Percentiles rank a stretch among this genome's conserved stretches.
Conservation (phyloP, 169 alveolate genomes). For the Plasmodium knowlesi region DNA sequence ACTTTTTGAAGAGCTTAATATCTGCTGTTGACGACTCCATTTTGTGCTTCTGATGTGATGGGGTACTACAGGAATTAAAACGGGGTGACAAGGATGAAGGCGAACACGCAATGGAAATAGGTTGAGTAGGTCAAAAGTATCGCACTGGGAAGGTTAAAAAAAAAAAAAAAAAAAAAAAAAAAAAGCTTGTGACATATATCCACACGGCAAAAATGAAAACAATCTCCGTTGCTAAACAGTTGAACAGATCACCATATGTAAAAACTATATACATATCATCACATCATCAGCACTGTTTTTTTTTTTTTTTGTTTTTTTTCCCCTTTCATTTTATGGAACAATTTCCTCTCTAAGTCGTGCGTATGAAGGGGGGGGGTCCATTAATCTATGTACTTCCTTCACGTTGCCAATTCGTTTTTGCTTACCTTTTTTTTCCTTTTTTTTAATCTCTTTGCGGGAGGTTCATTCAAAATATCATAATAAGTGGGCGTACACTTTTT, state of each 20-base stretch:
- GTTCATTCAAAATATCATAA: not conserved
- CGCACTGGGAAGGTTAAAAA: no score
- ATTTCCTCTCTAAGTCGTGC: not conserved
- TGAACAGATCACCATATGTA: not conserved
- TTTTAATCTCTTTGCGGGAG: not conserved
- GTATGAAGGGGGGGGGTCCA: not conserved
- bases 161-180: no score
- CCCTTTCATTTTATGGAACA: not conserved
- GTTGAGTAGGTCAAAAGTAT: not conserved
- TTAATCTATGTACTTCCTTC: not conserved
- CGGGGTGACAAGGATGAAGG: not conserved
- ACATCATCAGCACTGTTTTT: not conserved
- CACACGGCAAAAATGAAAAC: not conserved
- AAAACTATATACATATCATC: not conserved
- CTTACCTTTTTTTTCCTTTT: not conserved
- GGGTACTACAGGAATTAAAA: not conserved
- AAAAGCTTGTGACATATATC: not conserved
- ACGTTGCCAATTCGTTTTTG: not conserved
- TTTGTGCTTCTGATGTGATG: not conserved
- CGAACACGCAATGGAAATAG: not conserved
- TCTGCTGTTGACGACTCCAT: constrained; percentile 85
- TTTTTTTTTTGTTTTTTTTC: not conserved
- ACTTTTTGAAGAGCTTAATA: constrained; percentile 95
- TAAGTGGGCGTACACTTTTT: not conserved
- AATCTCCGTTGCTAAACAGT: not conserved